Conservation (phyloP, 805 yeast species). For the Torulaspora franciscae region DNA sequence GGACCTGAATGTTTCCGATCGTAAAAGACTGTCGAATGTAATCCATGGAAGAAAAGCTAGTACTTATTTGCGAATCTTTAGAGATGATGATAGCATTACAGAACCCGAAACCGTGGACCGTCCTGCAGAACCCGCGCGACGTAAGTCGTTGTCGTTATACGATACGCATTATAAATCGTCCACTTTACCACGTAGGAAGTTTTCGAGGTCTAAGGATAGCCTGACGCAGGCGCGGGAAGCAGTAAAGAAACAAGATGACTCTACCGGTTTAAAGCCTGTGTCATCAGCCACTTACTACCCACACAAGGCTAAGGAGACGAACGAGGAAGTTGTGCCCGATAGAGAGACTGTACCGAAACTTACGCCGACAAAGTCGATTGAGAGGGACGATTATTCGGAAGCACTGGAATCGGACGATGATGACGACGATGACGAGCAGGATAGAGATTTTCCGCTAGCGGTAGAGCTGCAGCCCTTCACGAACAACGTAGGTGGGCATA, state of each 20-base stretch:
- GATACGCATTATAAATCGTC: constrained; percentile 16
- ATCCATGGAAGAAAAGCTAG: constrained; percentile 36
- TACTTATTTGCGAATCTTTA: constrained; percentile 33
- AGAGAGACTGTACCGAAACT: constrained; percentile 10
- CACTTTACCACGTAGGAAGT: constrained; percentile 10
- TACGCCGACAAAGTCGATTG: background rate
- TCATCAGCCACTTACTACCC: constrained; percentile 71
- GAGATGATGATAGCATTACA: constrained; percentile 27
- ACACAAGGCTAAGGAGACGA: constrained; percentile 43
- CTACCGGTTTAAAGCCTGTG: constrained; percentile 48
- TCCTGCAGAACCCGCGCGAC: constrained; percentile 4
- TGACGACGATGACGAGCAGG: constrained; percentile 28
- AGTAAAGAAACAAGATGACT: background rate
- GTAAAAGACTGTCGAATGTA: constrained; percentile 20
- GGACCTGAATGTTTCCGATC: constrained; percentile 28
- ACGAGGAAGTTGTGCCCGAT: constrained; percentile 15
- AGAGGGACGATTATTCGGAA: constrained; percentile 6
- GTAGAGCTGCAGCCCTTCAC: constrained; percentile 88
- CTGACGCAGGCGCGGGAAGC: background rate
- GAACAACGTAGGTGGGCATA: constrained; percentile 96
- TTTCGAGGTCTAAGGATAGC: constrained; percentile 11
- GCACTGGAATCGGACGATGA: constrained; percentile 13
- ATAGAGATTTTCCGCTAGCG: constrained; percentile 57
- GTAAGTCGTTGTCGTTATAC: constrained; percentile 11
- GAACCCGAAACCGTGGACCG: constrained; percentile 2